Evolutionary conservation across 192 early-diverging fungal species (phyloP).

Genomic region (Backusella psychrophila): DNA sequence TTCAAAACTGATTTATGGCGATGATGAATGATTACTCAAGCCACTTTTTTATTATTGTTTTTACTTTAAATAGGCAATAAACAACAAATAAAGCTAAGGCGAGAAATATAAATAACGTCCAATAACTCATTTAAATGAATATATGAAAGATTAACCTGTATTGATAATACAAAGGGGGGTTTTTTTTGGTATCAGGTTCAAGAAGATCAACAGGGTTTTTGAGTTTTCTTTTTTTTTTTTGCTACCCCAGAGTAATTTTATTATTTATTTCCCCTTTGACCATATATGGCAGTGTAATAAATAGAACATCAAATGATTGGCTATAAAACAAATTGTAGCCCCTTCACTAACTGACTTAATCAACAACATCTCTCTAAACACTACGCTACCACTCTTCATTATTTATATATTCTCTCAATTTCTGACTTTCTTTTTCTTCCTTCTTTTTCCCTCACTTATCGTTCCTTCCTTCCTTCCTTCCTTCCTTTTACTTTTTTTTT

Average conservation of each 20-base stretch:
- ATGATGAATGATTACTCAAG: neutral
- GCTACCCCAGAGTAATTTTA: neutral
- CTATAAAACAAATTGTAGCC: slow-evolving; percentile 4
- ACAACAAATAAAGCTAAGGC: neutral
- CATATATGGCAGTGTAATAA: neutral
- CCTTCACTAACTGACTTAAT: neutral
- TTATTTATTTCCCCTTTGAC: neutral
- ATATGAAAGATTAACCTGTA: neutral
- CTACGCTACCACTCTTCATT: neutral
- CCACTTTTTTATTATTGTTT: neutral
- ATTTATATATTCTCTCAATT: slow-evolving; percentile 4
- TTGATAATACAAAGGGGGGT: neutral
- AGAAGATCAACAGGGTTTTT: neutral
- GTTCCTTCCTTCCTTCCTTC: neutral
- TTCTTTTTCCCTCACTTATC: neutral
- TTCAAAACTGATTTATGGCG: neutral
- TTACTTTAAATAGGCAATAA: neutral
- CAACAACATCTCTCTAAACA: neutral
- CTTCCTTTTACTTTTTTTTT: slow-evolving; percentile 13
- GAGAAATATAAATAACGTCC: neutral
- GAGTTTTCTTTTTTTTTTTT: neutral
- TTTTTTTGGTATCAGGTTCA: neutral
- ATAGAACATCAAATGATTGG: slow-evolving; percentile 8
- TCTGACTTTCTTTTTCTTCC: slow-evolving; percentile 12
- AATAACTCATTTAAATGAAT: neutral